These are phyloP conservation scores for Coniella lustricola DNA, from an alignment of 2,329 filamentous ascomycete genomes.

Conservation along the genomic window DNA sequence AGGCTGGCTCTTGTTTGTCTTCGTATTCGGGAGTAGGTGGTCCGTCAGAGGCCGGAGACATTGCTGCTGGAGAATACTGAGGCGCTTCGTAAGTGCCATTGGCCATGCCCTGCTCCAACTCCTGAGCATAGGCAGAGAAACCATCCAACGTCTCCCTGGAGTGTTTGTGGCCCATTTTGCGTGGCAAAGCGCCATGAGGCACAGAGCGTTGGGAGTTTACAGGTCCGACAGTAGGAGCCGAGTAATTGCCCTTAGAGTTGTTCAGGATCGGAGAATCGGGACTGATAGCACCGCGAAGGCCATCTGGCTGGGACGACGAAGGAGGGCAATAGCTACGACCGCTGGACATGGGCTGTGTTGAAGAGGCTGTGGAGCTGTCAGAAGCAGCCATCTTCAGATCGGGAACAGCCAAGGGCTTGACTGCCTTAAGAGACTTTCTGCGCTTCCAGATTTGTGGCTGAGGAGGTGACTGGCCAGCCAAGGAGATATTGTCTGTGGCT, in stretches of 20 bases:
- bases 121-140: constrained; percentile 10
- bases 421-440: constrained; percentile 43
- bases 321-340: constrained; percentile 17
- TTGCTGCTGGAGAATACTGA: constrained; percentile 5
- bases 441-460: constrained; percentile 36
- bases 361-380: constrained; percentile 40
- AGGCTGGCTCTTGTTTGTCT: constrained; percentile 24
- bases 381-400: constrained; percentile 42
- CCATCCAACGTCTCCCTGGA: constrained; percentile 7
- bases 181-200: neutral
- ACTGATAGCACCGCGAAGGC: neutral
- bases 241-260: constrained; percentile 16
- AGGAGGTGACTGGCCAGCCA: constrained; percentile 21
- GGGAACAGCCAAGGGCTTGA: constrained; percentile 38
- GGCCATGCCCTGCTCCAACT: constrained; percentile 11
- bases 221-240: constrained; percentile 26
- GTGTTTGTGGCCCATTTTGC: constrained; percentile 20
- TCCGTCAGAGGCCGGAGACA: constrained; percentile 22
- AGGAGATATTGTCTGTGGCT: constrained; percentile 23
- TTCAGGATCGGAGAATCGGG: constrained; percentile 15
- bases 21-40: constrained; percentile 45
- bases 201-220: constrained; percentile 17
- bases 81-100: constrained; percentile 11
- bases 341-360: constrained; percentile 17
- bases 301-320: constrained; percentile 18